Evolutionary conservation across 75 land plant species (phyloP), one percentile per base, ranked within the genome.

Genomic region (Gnetum montanum): DNA sequence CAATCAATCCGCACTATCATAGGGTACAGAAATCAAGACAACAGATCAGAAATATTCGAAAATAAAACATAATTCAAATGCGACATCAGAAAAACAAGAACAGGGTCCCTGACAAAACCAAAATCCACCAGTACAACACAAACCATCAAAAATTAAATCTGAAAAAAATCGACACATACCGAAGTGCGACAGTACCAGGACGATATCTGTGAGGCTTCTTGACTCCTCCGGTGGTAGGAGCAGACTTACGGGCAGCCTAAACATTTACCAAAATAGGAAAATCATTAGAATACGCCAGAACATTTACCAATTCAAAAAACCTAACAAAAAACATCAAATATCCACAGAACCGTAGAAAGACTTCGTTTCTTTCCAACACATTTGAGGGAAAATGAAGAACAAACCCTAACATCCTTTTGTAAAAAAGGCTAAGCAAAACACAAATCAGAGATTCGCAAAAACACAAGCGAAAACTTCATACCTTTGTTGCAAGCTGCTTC

Each of bases 401-500:
- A 27, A 27, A 27, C 16, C 30, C 7, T 22, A 23, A 8, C 7
- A 19, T 1, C 2, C 48, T 1, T 2, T 18, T 0, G 8, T 0
- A 6, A 2, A 23, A 46, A 0, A 46, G 4, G 2, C 3, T 1
- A 46, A 6, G 23, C 0, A 13, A 11, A 46, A 20, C 5, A n/a
- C 25, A 1, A 20, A 46, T 16, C 8, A 11, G 8, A 20, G 2
- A 11, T 0, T 8, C 4, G 4, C 4, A 22, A 36, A 6, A 36
- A 10, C 38, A 3, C 1, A 43, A 1, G 3, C 20, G 15, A 29
- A 43, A 77, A 18, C 49, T 16, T 6, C 31, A 22, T n/a, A 51
- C 84, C 88, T 85, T 83, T 38, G 87, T 85, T 7, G 90, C 90
- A 7, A 85, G 81, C 54, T 85, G 90, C 79, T 85, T 85, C 74